Percentiles rank a stretch among this genome's conserved stretches.
These are phyloP conservation scores for Acephala macrosclerotiorum DNA, from an alignment of 2,329 filamentous ascomycete species.

Conservation along the genomic window DNA sequence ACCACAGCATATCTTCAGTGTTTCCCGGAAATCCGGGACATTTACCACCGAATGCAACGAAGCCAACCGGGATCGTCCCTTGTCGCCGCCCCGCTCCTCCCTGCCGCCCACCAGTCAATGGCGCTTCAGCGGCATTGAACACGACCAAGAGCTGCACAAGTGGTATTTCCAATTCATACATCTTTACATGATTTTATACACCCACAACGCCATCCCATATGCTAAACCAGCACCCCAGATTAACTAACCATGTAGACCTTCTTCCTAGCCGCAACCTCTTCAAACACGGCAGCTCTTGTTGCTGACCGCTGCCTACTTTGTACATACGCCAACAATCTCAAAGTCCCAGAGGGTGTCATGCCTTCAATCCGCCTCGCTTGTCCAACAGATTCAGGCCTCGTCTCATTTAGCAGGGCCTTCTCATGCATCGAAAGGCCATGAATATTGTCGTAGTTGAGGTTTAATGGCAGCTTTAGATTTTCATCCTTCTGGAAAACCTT, in stretches of 20 bases:
- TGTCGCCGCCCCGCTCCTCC: too few species aligned
- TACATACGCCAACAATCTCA: conserved; percentile 70
- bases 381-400: conserved; percentile 83
- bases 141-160: too few species aligned
- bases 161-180: not conserved
- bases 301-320: conserved; percentile 29
- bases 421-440: conserved; percentile 83
- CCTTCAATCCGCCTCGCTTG: conserved; percentile 91
- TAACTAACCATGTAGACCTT: conserved; percentile 25
- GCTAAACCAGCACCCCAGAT: not conserved
- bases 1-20: too few species aligned
- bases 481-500: conserved; percentile 79
- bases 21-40: too few species aligned
- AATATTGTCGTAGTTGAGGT: conserved; percentile 79
- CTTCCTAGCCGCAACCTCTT: conserved; percentile 32
- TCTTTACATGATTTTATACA: not conserved
- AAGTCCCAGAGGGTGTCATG: conserved; percentile 65
- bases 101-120: too few species aligned
- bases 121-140: too few species aligned
- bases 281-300: conserved; percentile 28
- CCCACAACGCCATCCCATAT: not conserved
- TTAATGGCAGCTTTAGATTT: conserved; percentile 70
- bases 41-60: too few species aligned
- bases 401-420: conserved; percentile 71
- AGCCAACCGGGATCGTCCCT: too few species aligned